A percentile compares a stretch with the other conserved stretches of the same genome.
Evolutionary conservation across 129 eudicot genomes (phyloP).

Genomic region (Helichrysum umbraculigerum): DNA sequence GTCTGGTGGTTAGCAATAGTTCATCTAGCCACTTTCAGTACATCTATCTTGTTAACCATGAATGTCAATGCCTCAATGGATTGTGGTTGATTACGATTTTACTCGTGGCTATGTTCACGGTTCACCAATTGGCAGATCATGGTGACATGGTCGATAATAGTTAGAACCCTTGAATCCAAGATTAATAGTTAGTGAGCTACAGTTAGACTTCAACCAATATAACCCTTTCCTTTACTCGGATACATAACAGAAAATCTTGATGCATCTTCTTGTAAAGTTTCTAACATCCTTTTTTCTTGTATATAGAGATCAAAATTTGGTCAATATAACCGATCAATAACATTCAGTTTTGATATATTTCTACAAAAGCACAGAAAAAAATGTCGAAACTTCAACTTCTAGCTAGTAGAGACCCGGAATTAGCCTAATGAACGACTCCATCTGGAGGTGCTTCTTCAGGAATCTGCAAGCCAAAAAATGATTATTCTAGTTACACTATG

Average conservation of each 20-base stretch:
- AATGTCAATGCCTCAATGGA: not conserved
- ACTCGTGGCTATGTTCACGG: not conserved
- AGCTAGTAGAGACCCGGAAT: conserved; percentile 9
- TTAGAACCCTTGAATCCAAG: not conserved
- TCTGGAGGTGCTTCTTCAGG: conserved; percentile 80
- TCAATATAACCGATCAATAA: not conserved
- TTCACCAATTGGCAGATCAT: not conserved
- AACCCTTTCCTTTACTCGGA: conserved; percentile 2
- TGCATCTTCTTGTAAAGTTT: not conserved
- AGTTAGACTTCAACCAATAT: not conserved
- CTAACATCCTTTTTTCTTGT: conserved; percentile 12
- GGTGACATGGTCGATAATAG: too few species aligned
- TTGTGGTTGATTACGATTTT: not conserved
- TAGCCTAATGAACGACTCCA: conserved; percentile 38
- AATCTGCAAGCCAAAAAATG: conserved; percentile 46
- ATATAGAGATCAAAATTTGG: conserved; percentile 12
- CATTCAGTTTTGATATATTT: not conserved
- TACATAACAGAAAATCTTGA: not conserved
- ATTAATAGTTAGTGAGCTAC: not conserved
- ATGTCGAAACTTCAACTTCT: conserved; percentile 6
- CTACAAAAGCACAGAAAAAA: not conserved
- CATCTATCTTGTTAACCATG: not conserved
- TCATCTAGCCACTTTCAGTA: not conserved
- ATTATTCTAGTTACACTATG: not conserved
- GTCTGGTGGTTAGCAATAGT: not conserved